Evolutionary conservation across 164 flowering plant species (phyloP), one percentile per base, ranked within the genome.

Genomic region (Kingdonia uniflora): DNA sequence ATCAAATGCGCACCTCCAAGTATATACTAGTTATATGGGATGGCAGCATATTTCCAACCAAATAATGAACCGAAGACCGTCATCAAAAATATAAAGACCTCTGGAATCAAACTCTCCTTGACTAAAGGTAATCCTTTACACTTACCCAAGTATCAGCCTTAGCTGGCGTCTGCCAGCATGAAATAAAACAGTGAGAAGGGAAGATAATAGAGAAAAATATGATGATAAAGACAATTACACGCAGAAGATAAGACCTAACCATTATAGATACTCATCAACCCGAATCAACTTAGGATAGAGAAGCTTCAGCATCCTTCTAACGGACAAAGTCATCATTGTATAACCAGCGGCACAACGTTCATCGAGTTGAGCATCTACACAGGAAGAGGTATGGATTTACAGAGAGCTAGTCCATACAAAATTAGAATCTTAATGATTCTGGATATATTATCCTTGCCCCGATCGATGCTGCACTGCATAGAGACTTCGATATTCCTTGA

Each of bases 291-390:
- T 64, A 35, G 99, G 99, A 70, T 94, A 94, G 33, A 94, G 76
- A 62, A 85, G 79, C 67, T 85, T 87, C 70, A 94, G 66, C 58
- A 89, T 44, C 45, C 66, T 80, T 66, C 71, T 76, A 33, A 87
- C 84, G 29, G 97, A 87, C 56, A 94, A 74, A 40, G 85, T 70
- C 97, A 89, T 89, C 80, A 89, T 74, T 49, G 91, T 80, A 61
- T 59, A 80, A 48, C 97, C 97, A 57, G 87, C 82, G 41, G 97
- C 92, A 79, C 92, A 82, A 19, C 95, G 92, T 51, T 94, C 97
- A 80, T 94, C 99, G 45, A 94, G 88, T 64, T 67, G 75, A 45
- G 64, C 87, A 77, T 94, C 96, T 65, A 87, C 97, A 68, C 85
- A n/a, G n/a, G 87, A 19, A 94, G 84, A 46, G 96, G 66, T 38